Evolutionary conservation across 495 filamentous ascomycete species (phyloP), one percentile per base, ranked within the genome.

Genomic region (Cercophora sp.): DNA sequence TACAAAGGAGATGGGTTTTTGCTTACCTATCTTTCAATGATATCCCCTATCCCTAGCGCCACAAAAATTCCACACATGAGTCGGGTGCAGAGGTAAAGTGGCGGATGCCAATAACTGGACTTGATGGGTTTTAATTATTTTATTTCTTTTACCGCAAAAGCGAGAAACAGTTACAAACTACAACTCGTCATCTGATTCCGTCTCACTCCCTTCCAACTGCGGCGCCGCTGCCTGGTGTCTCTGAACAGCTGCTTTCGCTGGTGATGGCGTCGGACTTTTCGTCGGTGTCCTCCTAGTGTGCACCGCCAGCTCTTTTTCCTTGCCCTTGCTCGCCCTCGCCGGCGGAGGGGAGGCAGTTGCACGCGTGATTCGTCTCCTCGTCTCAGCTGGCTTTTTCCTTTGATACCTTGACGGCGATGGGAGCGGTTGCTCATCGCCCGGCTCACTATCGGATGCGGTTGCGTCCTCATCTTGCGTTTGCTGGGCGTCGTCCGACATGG

Each of bases 371-470:
- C 24, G 26, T 19, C 18, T 48, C 20, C 24, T 23, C 26, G 11
- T 27, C n/a, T 3, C 37, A 16, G 10, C 34, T 46, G 2, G 51
- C 2, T 36, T 32, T 27, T 48, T 49, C 23, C n/a, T 23, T 36
- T 29, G 41, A 16, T 37, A 48, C 42, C 42, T 45, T 13, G n/a
- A 15, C 6, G n/a, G 3, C 5, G 61, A 40, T 20, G 66, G 54
- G 10, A 50, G 34, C 10, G 49, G 43, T 18, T 55, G 52, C 4
- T 58, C 55, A 8, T 77, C 73, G 34, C 78, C 70, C 8, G 76
- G 65, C 44, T 74, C 71, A 55, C 70, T 74, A 5, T 60, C 72
- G 8, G 70, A 76, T 18, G 63, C 72, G 23, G 63, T 66, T 29
- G 59, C 61, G 45, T 72, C 70, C 46, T 73, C 70, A 61, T 79